Evolutionary conservation across 140 eudicot species (phyloP).

Genomic region (Senecio squalidus): DNA sequence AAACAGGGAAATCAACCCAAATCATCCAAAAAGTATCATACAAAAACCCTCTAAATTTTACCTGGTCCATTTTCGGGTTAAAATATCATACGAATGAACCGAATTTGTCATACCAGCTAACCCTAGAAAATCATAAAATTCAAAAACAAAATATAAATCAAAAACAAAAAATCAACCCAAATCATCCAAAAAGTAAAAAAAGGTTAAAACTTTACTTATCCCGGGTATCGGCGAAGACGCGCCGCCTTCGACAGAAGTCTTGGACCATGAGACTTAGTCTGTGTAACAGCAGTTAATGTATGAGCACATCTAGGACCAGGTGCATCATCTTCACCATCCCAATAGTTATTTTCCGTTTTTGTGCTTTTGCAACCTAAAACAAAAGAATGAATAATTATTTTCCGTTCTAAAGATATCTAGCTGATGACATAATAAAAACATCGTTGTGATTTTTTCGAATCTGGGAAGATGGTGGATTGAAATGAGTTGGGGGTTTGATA

Average conservation of each 20-base stretch:
- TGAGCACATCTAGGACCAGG: constrained; percentile 96
- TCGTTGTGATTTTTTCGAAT: too few species aligned
- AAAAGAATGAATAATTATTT: too few species aligned
- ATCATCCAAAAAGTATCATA: too few species aligned
- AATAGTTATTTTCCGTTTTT: too few species aligned
- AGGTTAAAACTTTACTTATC: constrained; percentile 36
- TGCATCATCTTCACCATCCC: constrained; percentile 79
- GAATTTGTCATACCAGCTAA: constrained; percentile 84
- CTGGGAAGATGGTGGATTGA: too few species aligned
- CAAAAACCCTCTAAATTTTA: not conserved
- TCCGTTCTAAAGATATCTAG: too few species aligned
- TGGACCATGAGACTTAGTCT: constrained; percentile 73
- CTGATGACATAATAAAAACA: too few species aligned
- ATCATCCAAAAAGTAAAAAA: not conserved
- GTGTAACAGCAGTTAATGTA: constrained; percentile 86
- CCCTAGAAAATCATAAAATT: constrained; percentile 40
- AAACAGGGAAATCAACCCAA: too few species aligned
- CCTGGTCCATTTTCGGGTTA: constrained; percentile 89
- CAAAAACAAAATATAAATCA: too few species aligned
- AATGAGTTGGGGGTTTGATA: too few species aligned
- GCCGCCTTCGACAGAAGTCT: constrained; percentile 87
- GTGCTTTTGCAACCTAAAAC: too few species aligned
- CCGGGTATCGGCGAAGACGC: constrained; percentile 50
- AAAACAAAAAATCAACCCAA: not conserved
- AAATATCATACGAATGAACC: constrained; percentile 79